phyloP scores from a whole-genome alignment of 257 asterid species.

The Solanum ahanhuiri region DNA sequence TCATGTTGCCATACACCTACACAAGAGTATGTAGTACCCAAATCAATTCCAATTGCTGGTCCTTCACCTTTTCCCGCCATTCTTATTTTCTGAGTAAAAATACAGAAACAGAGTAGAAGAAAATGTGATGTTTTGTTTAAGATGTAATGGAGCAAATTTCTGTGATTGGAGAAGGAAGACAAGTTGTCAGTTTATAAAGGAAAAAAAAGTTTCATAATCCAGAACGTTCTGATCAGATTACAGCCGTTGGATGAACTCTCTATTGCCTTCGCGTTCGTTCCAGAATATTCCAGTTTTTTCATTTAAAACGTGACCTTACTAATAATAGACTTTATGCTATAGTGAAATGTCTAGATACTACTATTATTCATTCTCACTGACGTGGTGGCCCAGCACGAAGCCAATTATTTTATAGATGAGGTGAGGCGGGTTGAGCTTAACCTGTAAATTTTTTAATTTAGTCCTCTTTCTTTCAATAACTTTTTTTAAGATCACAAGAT shows the following conservation, averaged over 20 bases:
- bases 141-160: background rate
- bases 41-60: slow-evolving; percentile 19
- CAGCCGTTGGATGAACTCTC: background rate
- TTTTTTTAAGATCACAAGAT: too few relatives aligned
- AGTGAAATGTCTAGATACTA: too few relatives aligned
- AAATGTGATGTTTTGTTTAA: rapidly evolving
- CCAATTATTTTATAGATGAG: background rate
- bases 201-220: background rate
- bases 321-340: background rate
- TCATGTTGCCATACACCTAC: slow-evolving; percentile 31
- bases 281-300: background rate
- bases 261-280: background rate
- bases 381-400: background rate
- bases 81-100: background rate
- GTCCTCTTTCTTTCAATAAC: rapidly evolving
- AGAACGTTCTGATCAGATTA: slow-evolving; percentile 8
- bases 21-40: slow-evolving; percentile 22
- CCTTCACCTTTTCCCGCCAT: slow-evolving; percentile 21
- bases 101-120: background rate
- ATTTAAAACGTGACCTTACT: background rate
- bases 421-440: too few relatives aligned
- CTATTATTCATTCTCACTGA: background rate
- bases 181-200: background rate
- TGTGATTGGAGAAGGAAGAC: background rate
- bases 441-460: too few relatives aligned